Evolutionary conservation across 2,329 filamentous ascomycete genomes (phyloP), one percentile per base, ranked within the genome.

Genomic region (Rhynchosporium secalis): DNA sequence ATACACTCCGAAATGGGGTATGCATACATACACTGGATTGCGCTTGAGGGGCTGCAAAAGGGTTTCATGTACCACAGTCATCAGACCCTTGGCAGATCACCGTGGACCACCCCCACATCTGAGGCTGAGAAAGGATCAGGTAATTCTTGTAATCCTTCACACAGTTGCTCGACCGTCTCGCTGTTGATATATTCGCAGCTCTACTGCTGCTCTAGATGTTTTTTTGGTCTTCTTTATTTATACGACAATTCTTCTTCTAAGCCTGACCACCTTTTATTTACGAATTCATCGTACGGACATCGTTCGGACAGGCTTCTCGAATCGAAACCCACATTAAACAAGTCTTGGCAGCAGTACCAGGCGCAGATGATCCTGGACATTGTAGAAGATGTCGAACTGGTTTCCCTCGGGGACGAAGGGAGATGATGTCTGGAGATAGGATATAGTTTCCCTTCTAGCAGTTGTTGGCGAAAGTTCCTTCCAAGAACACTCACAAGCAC

Each of bases 401-500:
- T 81, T 81, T 63, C 79, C 82, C 7, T 72, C 72, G 40, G 74
- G 74, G 60, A 75, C 72, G 43, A 71, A 72, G 7, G 76, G 75
- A 28, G 73, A 74, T 4, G 58, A 66, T 46, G 78, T 78, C 63
- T 86, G 83, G 83, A 79, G 79, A 33, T 78, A 87, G 51, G 85
- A 87, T 69, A 83, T 86, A 51, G 83, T 87, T 62, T 85, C 83
- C 41, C 80, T 87, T 36, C 80, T 87, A 58, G 85, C 85, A 63
- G 82, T 87, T 68, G 83, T 87, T 61, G 84, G 84, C 71, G 85
- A 87, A 74, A 80, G 79, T 2, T 80, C 81, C 20, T 84, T 87
- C 64, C 78, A 80, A 48, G 81, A 83, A 63, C 83, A 86, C 69
- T 76, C 81, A 1, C 84, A 86, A 71, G 78, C 81, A 56, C 80